Base-by-base conservation (phyloP, 495 filamentous ascomycete genomes). In the Hyphodiscus hymeniophilus region DNA sequence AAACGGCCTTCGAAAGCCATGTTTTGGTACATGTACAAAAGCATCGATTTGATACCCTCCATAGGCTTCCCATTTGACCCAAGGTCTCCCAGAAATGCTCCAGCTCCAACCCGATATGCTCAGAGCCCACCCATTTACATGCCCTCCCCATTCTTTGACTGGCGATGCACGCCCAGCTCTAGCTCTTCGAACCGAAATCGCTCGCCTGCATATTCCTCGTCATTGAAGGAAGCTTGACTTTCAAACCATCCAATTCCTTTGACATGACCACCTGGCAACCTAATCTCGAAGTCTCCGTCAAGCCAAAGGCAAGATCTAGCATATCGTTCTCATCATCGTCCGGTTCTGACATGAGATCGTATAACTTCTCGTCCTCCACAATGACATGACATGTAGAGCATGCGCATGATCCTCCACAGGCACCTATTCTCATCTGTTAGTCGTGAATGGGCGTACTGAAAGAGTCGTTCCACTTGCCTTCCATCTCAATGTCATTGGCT, bases 271-370 rank as follows among this genome's bases (percentile, higher is more conserved):
- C 85, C 71, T 98, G 92, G 66, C 92, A 98, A 6, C 92, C 92
- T 38, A 98, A 66, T n/a, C 92, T 77, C 36, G 87, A 94, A 38
- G 94, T 98, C 70, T 98, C 92, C 6, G 90, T 96, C 56, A 97
- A 60, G 0, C 92, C 92, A 63, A 98, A 98, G 0, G 92, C 92
- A 50, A 97, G 64, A 63, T 98, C 92, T 57, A 98, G 70, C 92
- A 98, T 98, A 67, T 98, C 92, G 64, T 97, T 97, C 76, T 98
- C 92, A 63, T 98, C 94, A 63, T 98, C 92, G 33, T 84, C 82
- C 13, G 92, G 87, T 66, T 97, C 94, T 38, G 82, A 77, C 71
- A 97, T 91, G 68, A 81, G 82, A 54, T 97, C 92, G 62, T 88
- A 97, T 73, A 85, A 77, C 13, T 81, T 83, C 3, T 86, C 77